Percentiles rank a stretch among this genome's conserved stretches.
Conservation (phyloP, 2,329 filamentous ascomycete species). For the Cladosporium phlei region DNA sequence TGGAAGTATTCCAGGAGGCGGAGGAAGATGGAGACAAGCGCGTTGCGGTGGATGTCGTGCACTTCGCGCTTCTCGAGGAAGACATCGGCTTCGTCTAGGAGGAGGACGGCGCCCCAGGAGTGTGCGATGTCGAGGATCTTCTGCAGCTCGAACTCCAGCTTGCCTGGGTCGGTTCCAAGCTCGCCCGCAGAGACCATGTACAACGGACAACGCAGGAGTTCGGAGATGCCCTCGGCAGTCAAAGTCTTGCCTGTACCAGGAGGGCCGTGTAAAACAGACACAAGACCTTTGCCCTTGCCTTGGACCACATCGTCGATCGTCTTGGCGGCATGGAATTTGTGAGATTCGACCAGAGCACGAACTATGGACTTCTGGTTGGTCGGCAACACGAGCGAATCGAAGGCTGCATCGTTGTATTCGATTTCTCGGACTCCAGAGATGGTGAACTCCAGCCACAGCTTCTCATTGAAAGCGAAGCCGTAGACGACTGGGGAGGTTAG, state of each 20-base stretch:
- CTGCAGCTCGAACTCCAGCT: conserved; percentile 70
- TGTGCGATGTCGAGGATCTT: conserved; percentile 83
- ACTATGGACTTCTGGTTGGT: conserved; percentile 60
- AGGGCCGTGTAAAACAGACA: conserved; percentile 75
- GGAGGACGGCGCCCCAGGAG: conserved; percentile 76
- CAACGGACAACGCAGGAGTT: conserved; percentile 73
- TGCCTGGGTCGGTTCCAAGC: conserved; percentile 70
- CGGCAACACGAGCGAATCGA: conserved; percentile 72
- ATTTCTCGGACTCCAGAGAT: conserved; percentile 77
- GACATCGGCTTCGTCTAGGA: conserved; percentile 81
- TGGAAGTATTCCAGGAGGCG: conserved; percentile 87
- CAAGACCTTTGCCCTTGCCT: conserved; percentile 82
- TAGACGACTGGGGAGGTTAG: conserved; percentile 79
- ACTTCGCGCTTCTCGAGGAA: conserved; percentile 79
- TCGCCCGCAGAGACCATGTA: conserved; percentile 82
- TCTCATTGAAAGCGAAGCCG: conserved; percentile 82
- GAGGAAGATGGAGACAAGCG: conserved; percentile 81
- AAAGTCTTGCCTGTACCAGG: conserved; percentile 86
- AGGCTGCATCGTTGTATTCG: conserved; percentile 77
- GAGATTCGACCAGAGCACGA: conserved; percentile 75
- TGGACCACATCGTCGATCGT: conserved; percentile 69
- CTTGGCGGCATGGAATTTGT: conserved; percentile 74
- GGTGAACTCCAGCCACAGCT: conserved; percentile 83
- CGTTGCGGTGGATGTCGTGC: conserved; percentile 79
- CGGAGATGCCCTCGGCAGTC: conserved; percentile 80